Base-by-base conservation (phyloP, 257 asterid genomes). In the Solanum lycopersicoides region DNA sequence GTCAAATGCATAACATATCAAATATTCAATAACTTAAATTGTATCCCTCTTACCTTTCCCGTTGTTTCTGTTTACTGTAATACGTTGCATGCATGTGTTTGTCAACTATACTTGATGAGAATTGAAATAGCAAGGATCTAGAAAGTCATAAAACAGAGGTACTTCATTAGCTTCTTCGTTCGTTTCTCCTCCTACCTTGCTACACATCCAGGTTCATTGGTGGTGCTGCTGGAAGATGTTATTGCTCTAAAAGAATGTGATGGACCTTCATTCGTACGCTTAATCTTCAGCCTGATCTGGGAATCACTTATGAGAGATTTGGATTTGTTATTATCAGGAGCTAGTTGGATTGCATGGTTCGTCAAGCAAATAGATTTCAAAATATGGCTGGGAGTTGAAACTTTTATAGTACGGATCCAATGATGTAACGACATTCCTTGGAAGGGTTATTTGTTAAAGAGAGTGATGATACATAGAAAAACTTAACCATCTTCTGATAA, bases 81-180 rank as follows among this genome's bases (percentile, higher is more conserved):
- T 59, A 59, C 30, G 50, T 56, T 83, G 59, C 30, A 16, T 82
- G 45, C 72, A 23, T 56, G 71, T 83, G 16, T 56, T 9, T 56
- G 5, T 53, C 35, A 25, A 53, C 56, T 37, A 53, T 71, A 71
- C 44, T 32, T 32, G 42, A 16, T 63, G 65, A 47, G 86, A 82
- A 41, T 11, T 60, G 41, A 65, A 83, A 65, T 83, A 13, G 12
- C 30, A 18, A 45, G 15, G 87, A 47, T 84, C 87, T 88, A 93
- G 88, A 93, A 93, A 20, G 93, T 68, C n/a, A 89, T 75, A 89
- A 93, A 92, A 88, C 96, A 95, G 47, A 93, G 88, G 60, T 90
- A 93, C 35, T 87, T 88, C 86, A 89, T 93, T 44, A 93, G 89
- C 89, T 87, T 89, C 84, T 92, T 95, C 68, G 71, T 71, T 63